Evolutionary conservation across 2,329 filamentous ascomycete species (phyloP).

Genomic region (Alternaria solani): DNA sequence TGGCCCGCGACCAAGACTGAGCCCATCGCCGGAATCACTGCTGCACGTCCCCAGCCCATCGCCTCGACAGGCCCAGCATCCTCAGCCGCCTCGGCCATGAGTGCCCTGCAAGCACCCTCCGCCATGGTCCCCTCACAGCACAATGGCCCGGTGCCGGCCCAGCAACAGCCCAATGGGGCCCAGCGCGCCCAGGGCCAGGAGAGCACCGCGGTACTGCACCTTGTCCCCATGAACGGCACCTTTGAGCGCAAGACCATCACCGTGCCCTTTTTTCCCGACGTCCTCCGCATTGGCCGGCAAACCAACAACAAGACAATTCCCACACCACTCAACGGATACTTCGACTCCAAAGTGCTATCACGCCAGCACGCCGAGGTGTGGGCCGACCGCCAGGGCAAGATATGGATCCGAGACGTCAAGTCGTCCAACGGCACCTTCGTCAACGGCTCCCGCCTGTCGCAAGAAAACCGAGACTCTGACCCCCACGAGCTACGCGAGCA

Average conservation of each 20-base stretch:
- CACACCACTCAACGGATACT: conserved; percentile 90
- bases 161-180: conserved; percentile 64
- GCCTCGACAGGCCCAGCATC: conserved; percentile 65
- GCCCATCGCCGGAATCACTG: conserved; percentile 68
- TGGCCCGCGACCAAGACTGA: conserved; percentile 74
- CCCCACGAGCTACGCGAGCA: conserved; percentile 91
- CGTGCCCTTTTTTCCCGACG: conserved; percentile 93
- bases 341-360: conserved; percentile 97
- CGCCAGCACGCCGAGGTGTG: conserved; percentile 96
- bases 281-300: conserved; percentile 90
- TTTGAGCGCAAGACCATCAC: conserved; percentile 97
- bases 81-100: conserved; percentile 68
- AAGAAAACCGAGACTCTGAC: conserved; percentile 94
- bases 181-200: conserved; percentile 59
- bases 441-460: conserved; percentile 87
- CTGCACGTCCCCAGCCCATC: conserved; percentile 68
- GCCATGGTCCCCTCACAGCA: conserved; percentile 73
- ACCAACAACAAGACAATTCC: conserved; percentile 97
- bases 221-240: conserved; percentile 91
- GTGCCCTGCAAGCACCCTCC: conserved; percentile 69
- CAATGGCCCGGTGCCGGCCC: conserved; percentile 66
- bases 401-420: conserved; percentile 97
- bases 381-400: conserved; percentile 83
- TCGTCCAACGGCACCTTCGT: conserved; percentile 99
- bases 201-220: conserved; percentile 79